phyloP scores from a whole-genome alignment of 345 rosid species.

The Dovyalis caffra region DNA sequence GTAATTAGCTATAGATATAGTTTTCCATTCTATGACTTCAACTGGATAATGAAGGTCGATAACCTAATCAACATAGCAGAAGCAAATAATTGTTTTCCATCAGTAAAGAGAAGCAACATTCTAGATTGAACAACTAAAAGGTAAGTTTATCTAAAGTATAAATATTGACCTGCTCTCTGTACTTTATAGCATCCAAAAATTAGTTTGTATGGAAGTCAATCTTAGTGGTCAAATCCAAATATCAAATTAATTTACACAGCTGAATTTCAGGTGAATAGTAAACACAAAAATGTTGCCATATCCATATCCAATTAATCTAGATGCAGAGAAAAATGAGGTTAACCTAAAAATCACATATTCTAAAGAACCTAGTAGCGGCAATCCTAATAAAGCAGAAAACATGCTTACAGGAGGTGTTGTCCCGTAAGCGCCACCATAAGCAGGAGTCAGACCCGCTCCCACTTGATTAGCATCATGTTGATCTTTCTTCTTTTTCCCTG shows the following conservation, averaged over 20 bases:
- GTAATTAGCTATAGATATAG: not conserved
- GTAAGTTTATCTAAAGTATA: not conserved
- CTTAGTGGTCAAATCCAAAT: not conserved
- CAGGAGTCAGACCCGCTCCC: constrained; percentile 55
- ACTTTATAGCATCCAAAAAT: not conserved
- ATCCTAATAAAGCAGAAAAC: not conserved
- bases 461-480: constrained; percentile 74
- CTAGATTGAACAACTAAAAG: not conserved
- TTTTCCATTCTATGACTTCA: not conserved
- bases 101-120: not conserved
- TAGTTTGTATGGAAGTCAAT: not conserved
- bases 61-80: not conserved
- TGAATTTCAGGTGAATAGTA: not conserved
- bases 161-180: not conserved
- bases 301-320: not conserved
- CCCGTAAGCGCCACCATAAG: constrained; percentile 71
- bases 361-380: not conserved
- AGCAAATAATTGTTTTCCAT: not conserved
- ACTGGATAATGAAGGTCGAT: not conserved
- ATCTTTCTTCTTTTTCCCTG: constrained; percentile 85
- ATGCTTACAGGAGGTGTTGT: constrained; percentile 80
- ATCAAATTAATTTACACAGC: not conserved
- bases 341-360: not conserved
- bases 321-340: not conserved
- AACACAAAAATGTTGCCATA: not conserved